These are phyloP conservation scores for Extremus antarcticus DNA, from an alignment of 495 filamentous ascomycete species.

Conservation along the genomic window DNA sequence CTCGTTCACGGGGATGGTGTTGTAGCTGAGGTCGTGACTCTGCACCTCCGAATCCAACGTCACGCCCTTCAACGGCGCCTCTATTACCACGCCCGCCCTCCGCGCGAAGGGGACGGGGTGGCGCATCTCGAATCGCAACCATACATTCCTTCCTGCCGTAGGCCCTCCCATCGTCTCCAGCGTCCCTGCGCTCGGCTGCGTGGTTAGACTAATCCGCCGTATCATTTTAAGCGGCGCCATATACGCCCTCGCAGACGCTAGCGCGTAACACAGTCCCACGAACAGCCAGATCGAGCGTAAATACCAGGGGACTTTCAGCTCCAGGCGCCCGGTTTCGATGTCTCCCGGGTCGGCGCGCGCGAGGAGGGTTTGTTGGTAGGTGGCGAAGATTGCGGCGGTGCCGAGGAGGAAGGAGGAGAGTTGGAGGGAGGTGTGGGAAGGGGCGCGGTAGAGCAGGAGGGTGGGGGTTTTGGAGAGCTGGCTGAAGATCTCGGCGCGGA, in stretches of 20 bases:
- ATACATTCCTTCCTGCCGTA: background rate
- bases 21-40: background rate
- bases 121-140: background rate
- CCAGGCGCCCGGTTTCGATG: background rate
- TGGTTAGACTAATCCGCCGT: background rate
- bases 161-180: background rate
- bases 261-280: background rate
- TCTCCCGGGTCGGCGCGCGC: background rate
- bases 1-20: background rate
- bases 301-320: background rate
- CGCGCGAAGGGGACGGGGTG: background rate
- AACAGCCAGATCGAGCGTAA: background rate
- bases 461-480: background rate
- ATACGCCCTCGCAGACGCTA: too few relatives aligned
- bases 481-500: background rate
- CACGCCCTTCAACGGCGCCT: background rate
- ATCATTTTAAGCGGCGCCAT: background rate
- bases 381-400: background rate
- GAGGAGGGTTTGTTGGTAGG: background rate
- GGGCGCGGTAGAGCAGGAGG: slow-evolving; percentile 6
- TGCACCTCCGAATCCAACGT: background rate
- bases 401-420: slow-evolving; percentile 8
- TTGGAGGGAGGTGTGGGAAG: slow-evolving; percentile 9
- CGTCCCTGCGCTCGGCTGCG: background rate
- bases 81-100: background rate